A percentile compares a stretch with the other conserved stretches of the same genome.
These are phyloP conservation scores for Triticum timopheevii DNA, from an alignment of 176 grass and related monocot genomes.

Conservation along the genomic window DNA sequence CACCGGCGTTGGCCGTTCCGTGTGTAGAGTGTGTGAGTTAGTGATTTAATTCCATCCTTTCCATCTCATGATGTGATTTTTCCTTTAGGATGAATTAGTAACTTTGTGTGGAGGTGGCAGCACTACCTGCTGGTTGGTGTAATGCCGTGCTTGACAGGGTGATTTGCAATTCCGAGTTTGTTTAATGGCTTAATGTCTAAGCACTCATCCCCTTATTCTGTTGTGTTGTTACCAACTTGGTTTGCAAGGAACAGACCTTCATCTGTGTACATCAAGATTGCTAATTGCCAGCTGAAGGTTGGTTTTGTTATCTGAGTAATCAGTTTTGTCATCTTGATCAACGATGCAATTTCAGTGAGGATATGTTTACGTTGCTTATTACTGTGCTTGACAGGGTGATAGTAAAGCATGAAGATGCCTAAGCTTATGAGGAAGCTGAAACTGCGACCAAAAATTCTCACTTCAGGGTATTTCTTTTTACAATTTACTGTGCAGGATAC, in stretches of 20 bases:
- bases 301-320: slow-evolving; percentile 15
- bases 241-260: slow-evolving; percentile 79
- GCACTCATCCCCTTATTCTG: background rate
- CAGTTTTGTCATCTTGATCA: slow-evolving; percentile 2
- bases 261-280: slow-evolving; percentile 74
- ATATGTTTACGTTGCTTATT: slow-evolving; percentile 21
- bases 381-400: slow-evolving; percentile 54
- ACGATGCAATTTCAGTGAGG: background rate
- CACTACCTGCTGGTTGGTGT: too few species aligned
- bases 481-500: background rate
- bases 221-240: slow-evolving; percentile 21
- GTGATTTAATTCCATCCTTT: too few species aligned
- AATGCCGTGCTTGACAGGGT: too few species aligned
- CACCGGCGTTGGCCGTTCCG: too few species aligned
- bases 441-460: slow-evolving; percentile 7
- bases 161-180: background rate
- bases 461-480: slow-evolving; percentile 44
- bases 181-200: slow-evolving; percentile 7
- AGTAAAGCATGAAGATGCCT: slow-evolving; percentile 86
- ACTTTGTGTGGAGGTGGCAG: too few species aligned
- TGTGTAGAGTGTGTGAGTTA: too few species aligned
- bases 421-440: slow-evolving; percentile 73
- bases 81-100: too few species aligned
- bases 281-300: slow-evolving; percentile 87
- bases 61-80: too few species aligned